These are phyloP conservation scores for Mrakia hoshinonis DNA, from an alignment of 768 basidiomycete genomes.

Conservation along the genomic window DNA sequence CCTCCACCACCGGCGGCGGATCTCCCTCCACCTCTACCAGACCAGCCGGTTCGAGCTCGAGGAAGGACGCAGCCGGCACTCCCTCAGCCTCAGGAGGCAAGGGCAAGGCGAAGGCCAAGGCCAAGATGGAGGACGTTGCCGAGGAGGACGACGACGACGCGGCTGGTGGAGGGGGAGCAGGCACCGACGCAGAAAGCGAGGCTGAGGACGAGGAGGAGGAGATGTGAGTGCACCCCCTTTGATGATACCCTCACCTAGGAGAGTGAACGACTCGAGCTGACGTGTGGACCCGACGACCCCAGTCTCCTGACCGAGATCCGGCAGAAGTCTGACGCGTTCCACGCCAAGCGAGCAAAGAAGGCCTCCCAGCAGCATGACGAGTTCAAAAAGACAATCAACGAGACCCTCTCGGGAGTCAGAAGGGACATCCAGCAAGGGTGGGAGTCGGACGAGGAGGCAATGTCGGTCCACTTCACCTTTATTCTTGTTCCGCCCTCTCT, in stretches of 20 bases:
- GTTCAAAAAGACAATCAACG: neutral
- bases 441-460: slow-evolving; percentile 1
- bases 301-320: neutral
- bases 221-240: neutral
- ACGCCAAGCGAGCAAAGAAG: slow-evolving; percentile 1
- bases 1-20: neutral
- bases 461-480: neutral
- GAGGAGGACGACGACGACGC: neutral
- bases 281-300: neutral
- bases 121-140: no score
- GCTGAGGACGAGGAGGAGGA: neutral
- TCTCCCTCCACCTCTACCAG: neutral
- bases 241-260: neutral
- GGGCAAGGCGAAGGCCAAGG: neutral
- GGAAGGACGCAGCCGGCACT: neutral
- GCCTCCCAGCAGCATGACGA: slow-evolving; percentile 3
- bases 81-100: neutral
- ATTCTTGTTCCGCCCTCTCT: neutral
- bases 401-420: neutral
- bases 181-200: neutral
- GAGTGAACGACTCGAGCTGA: no score
- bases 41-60: neutral
- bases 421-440: neutral
- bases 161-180: neutral
- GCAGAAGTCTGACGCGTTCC: neutral